Conservation (phyloP, 352 stramenopile genomes). For the Hyaloperonospora brassicae region DNA sequence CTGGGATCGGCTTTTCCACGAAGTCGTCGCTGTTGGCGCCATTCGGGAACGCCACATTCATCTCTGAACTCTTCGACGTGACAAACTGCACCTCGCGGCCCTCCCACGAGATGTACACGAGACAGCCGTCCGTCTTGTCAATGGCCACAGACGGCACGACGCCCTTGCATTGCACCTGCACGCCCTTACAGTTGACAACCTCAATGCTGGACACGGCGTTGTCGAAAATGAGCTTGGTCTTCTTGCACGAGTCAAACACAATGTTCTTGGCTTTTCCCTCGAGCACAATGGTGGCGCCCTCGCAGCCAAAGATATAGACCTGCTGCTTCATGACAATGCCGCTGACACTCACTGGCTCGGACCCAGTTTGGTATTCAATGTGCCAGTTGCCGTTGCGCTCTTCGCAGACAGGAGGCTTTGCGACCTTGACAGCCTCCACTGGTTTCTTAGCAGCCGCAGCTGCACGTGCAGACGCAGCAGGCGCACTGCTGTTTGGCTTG, state of each 20-base stretch:
- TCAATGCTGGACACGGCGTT: conserved; percentile 94
- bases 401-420: conserved; percentile 62
- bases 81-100: conserved; percentile 85
- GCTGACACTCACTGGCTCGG: conserved; percentile 78
- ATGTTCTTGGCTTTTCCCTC: conserved; percentile 97
- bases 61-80: conserved; percentile 95
- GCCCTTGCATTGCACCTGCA: conserved; percentile 92
- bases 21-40: conserved; percentile 76
- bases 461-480: conserved; percentile 15
- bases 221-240: conserved; percentile 94
- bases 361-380: conserved; percentile 91
- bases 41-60: conserved; percentile 94
- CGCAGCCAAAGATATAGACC: conserved; percentile 94
- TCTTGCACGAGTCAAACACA: conserved; percentile 93
- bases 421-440: conserved; percentile 30
- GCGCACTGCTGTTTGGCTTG: conserved; percentile 36
- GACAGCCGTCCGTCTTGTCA: conserved; percentile 97
- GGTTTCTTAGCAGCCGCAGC: conserved; percentile 21
- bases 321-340: conserved; percentile 93
- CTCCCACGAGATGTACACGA: conserved; percentile 93
- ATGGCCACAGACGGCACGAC: conserved; percentile 93
- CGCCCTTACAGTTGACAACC: conserved; percentile 96
- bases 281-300: conserved; percentile 91
- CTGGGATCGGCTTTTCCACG: conserved; percentile 93
- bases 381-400: conserved; percentile 94